Conservation (phyloP, 192 early-diverging fungal species). For the Anaeromyces robustus region DNA sequence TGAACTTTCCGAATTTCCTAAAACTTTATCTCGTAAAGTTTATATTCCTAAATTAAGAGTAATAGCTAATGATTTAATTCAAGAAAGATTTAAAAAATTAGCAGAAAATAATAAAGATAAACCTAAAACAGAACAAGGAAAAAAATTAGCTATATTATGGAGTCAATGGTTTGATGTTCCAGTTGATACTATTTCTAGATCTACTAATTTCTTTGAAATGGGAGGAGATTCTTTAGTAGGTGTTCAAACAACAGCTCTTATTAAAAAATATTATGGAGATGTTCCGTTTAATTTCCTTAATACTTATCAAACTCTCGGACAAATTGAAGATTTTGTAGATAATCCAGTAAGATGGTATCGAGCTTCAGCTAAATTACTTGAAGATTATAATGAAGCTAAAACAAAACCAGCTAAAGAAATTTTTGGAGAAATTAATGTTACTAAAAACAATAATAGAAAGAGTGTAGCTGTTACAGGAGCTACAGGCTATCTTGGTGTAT, state of each 20-base stretch:
- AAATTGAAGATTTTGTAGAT: neutral
- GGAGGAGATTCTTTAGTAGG: neutral
- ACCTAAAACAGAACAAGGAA: neutral
- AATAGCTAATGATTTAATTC: neutral
- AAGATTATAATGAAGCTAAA: neutral
- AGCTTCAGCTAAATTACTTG: neutral
- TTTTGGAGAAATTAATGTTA: neutral
- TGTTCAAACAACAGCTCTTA: neutral
- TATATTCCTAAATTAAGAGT: neutral
- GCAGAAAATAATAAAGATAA: neutral
- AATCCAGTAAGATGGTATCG: neutral
- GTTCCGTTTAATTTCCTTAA: neutral
- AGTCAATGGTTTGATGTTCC: neutral
- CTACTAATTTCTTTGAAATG: neutral
- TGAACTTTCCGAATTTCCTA: neutral
- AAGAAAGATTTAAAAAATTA: neutral
- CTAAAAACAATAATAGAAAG: neutral
- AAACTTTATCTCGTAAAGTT: neutral
- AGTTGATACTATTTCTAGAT: neutral
- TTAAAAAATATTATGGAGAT: neutral
- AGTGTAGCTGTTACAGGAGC: neutral
- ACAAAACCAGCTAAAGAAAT: neutral
- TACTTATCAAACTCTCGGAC: neutral
- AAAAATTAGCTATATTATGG: neutral
- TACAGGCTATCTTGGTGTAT: neutral